Percentiles rank a stretch among this genome's conserved stretches.
phyloP scores from a whole-genome alignment of 352 stramenopile genomes.

The Pythium grandisporangium region DNA sequence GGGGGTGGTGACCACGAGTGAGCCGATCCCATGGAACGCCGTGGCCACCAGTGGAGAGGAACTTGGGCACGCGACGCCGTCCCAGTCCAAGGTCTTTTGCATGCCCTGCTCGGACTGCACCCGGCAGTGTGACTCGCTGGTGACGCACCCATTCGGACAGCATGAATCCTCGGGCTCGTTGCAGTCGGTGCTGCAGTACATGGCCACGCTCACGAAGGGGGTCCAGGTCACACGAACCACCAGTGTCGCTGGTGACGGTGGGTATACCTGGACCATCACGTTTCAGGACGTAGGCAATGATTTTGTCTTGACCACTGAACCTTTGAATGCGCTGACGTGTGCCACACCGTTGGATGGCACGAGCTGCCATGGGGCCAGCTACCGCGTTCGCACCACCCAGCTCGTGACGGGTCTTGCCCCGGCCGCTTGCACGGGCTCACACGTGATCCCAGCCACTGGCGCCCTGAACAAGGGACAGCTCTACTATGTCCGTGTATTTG shows the following conservation, averaged over 20 bases:
- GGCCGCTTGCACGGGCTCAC: constrained; percentile 58
- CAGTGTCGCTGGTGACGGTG: constrained; percentile 20
- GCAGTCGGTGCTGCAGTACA: constrained; percentile 56
- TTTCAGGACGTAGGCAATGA: constrained; percentile 85
- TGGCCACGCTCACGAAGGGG: constrained; percentile 35
- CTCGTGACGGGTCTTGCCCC: constrained; percentile 67
- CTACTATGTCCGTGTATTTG: constrained; percentile 93
- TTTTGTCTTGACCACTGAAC: constrained; percentile 39
- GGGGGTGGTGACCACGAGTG: constrained; percentile 30
- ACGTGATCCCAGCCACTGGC: constrained; percentile 58
- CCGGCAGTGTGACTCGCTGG: constrained; percentile 14
- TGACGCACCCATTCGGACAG: constrained; percentile 15
- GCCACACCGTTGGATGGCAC: too few species aligned
- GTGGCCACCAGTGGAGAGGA: constrained; percentile 82
- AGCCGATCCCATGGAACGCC: constrained; percentile 91
- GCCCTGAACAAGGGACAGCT: constrained; percentile 83
- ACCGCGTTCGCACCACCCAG: constrained; percentile 41
- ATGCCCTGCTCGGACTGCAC: constrained; percentile 32
- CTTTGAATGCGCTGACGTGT: constrained; percentile 17
- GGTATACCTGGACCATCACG: constrained; percentile 86
- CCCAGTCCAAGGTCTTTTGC: constrained; percentile 52
- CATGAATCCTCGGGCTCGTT: constrained; percentile 54
- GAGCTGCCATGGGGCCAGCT: constrained; percentile 13
- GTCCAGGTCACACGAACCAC: constrained; percentile 74
- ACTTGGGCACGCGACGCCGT: constrained; percentile 22